Conservation (phyloP, 1,284 basidiomycete genomes). For the Cryptococcus wingfieldii region DNA sequence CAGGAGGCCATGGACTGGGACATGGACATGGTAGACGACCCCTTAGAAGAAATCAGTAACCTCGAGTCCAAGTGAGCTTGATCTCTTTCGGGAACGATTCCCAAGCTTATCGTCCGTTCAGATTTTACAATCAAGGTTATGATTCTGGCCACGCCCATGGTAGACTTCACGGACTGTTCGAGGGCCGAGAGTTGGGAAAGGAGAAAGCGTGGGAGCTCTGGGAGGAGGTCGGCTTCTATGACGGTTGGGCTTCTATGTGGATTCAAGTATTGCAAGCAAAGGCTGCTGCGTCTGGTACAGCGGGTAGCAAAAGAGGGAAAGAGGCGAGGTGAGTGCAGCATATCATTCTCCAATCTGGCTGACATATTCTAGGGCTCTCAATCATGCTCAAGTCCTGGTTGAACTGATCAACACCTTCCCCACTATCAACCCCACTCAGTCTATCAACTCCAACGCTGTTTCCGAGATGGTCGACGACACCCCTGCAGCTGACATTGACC, state of each 20-base stretch:
- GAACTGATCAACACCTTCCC: conserved; percentile 73
- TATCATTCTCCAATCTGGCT: too few relatives aligned
- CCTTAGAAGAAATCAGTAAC: conserved; percentile 14
- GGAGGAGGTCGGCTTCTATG: conserved; percentile 88
- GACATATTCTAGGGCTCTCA: conserved; percentile 51
- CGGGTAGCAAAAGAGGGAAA: conserved; percentile 13
- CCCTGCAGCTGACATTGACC: conserved; percentile 45
- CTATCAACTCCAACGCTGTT: not conserved
- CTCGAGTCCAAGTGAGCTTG: conserved; percentile 20
- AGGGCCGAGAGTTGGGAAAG: conserved; percentile 83
- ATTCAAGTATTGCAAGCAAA: conserved; percentile 47
- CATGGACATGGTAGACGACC: conserved; percentile 7
- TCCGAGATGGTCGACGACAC: not conserved
- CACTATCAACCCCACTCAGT: conserved; percentile 57
- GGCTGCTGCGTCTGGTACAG: conserved; percentile 19
- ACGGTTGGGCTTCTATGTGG: conserved; percentile 77
- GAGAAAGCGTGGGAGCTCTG: conserved; percentile 93
- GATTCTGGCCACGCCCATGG: conserved; percentile 77
- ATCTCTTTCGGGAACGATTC: not conserved
- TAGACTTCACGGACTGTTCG: conserved; percentile 79
- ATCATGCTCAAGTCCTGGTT: conserved; percentile 65
- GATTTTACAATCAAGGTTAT: conserved; percentile 77
- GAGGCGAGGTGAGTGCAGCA: conserved; percentile 28
- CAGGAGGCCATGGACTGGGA: conserved; percentile 4
- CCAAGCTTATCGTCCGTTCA: conserved; percentile 35